Evolutionary conservation across 2,329 filamentous ascomycete genomes (phyloP), one percentile per base, ranked within the genome.

Genomic region (Penicillium janthinellum): DNA sequence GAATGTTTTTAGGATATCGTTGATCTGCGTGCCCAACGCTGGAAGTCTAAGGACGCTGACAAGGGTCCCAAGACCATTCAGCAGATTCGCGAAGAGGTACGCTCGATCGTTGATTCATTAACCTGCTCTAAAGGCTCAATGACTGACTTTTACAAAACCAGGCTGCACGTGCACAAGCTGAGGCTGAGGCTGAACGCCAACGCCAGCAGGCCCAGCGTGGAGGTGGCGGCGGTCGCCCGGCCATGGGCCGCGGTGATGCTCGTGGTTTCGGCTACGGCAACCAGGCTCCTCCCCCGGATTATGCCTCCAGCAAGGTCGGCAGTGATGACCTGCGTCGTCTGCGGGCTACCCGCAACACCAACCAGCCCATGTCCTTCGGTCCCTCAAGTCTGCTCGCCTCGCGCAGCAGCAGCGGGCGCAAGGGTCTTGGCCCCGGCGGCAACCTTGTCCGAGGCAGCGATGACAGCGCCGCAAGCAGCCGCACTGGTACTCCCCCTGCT

Each of bases 61-160:
- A 98, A 98, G 83, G 95, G 95, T 39, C 95, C 95, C 60, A 97
- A 97, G 88, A 99, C 95, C 8, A 90, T 99, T 55, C 88, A 92
- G 4, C 91, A 98, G 79, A 91, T 99, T 67, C 91, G 92, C 74
- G 89, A 88, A 67, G 89, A 92, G 79, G 87, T 88, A 80, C 71
- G 83, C 48, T 37, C 41, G 22, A 8, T 35, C 20, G 6, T 25
- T 34, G 14, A 31, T 17, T 45, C n/a, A 25, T 22, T 8, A 17
- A 17, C 12, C 15, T 47, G 17, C 20, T 20, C n/a, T 8, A 34
- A 45, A n/a, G 22, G 12, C 14, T 42, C 31, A 37, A 35, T 44
- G 12, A 59, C 59, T 41, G 55, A 58, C 54, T 48, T 42, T 7
- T 7, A 39, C 20, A 56, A 22, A 41, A 28, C 39, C 54, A 73